These are phyloP conservation scores for Ophiostoma montium DNA, from an alignment of 2,329 filamentous ascomycete genomes.

Conservation along the genomic window DNA sequence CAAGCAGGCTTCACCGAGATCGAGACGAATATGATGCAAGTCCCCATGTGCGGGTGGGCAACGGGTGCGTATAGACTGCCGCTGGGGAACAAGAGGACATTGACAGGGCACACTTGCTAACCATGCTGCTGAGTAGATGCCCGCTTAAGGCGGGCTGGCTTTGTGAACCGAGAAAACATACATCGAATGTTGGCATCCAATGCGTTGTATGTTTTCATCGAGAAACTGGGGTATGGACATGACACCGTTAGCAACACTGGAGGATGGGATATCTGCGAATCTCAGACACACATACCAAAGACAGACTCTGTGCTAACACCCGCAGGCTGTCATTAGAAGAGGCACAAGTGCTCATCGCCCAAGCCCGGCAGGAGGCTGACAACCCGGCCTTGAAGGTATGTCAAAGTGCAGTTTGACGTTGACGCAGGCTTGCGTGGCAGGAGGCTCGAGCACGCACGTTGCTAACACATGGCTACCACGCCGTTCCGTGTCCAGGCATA, in stretches of 20 bases:
- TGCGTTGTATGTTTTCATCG: conserved; percentile 41
- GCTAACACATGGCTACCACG: not conserved
- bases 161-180: conserved; percentile 38
- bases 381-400: conserved; percentile 41
- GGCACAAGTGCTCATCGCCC: conserved; percentile 40
- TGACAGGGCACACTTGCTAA: not conserved
- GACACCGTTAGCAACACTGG: not conserved
- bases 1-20: conserved; percentile 54
- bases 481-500: conserved; percentile 31
- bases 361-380: conserved; percentile 38
- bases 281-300: too few species aligned
- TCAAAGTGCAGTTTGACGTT: not conserved
- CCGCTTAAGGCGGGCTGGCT: conserved; percentile 38
- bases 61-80: conserved; percentile 32
- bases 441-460: not conserved
- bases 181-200: conserved; percentile 39
- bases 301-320: not conserved
- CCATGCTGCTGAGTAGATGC: conserved; percentile 24
- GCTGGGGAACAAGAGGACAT: too few species aligned
- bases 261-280: not conserved
- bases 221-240: conserved; percentile 29
- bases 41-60: conserved; percentile 59
- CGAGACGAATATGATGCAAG: conserved; percentile 47
- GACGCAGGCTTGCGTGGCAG: not conserved
- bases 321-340: conserved; percentile 42